These are phyloP conservation scores for Rhizoclosmatium sp. DNA, from an alignment of 192 early-diverging fungal genomes.

Conservation along the genomic window DNA sequence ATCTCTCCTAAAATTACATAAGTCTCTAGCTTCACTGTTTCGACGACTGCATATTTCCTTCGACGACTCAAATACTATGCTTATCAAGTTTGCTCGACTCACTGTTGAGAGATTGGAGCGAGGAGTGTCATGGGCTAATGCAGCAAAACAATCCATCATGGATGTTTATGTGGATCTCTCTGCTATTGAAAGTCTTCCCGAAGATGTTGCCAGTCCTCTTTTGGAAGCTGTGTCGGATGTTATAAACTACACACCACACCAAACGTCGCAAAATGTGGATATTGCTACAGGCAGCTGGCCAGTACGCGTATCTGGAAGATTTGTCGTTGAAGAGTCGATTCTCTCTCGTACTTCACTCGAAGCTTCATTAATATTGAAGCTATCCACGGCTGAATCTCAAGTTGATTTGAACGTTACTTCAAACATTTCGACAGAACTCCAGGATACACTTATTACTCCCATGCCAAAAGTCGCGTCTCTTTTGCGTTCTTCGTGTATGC, in stretches of 20 bases:
- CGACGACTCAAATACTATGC: slow-evolving; percentile 21
- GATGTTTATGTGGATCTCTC: slow-evolving; percentile 23
- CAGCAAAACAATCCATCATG: slow-evolving; percentile 21
- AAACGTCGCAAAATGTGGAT: neutral
- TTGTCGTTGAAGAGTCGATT: slow-evolving; percentile 64
- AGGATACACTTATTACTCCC: neutral
- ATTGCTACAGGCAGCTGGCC: slow-evolving; percentile 24
- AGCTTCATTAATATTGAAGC: slow-evolving; percentile 59
- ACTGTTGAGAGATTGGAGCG: slow-evolving; percentile 43
- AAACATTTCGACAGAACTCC: neutral
- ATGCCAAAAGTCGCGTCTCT: neutral
- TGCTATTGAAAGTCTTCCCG: neutral
- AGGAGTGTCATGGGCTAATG: slow-evolving; percentile 25
- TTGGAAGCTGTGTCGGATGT: neutral
- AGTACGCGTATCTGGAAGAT: slow-evolving; percentile 43
- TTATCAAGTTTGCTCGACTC: slow-evolving; percentile 37
- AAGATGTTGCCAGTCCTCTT: neutral
- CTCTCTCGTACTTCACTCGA: slow-evolving; percentile 62
- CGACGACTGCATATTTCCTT: slow-evolving; percentile 26
- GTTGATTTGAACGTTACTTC: neutral
- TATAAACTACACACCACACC: neutral
- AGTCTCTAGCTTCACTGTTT: neutral
- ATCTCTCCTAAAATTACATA: slow-evolving; percentile 1
- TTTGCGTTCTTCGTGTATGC: slow-evolving; percentile 5
- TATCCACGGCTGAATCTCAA: neutral